Evolutionary conservation across 768 basidiomycete genomes (phyloP).

Genomic region (Calocybe indica): DNA sequence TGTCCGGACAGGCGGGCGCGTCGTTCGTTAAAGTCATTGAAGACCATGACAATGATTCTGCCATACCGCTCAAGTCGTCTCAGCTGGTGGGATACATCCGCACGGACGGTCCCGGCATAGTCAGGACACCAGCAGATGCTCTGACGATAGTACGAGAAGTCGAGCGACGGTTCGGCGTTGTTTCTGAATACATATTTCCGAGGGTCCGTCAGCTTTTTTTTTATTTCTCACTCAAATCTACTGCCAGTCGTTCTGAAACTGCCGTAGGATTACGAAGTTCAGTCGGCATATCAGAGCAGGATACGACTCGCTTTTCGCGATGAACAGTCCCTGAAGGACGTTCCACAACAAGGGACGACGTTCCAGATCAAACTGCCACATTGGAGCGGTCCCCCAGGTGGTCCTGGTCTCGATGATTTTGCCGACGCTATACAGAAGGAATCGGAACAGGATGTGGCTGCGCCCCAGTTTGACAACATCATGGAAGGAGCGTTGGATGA

Average conservation of each 20-base stretch:
- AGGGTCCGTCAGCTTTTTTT: constrained; percentile 26
- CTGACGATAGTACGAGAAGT: constrained; percentile 46
- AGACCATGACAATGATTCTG: no score
- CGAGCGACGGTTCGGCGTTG: constrained; percentile 47
- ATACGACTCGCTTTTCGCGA: constrained; percentile 42
- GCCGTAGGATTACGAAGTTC: constrained; percentile 41
- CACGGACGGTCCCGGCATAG: constrained; percentile 32
- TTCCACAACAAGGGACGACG: constrained; percentile 16
- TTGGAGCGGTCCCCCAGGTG: constrained; percentile 17
- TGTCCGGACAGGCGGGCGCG: no score
- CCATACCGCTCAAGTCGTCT: no score
- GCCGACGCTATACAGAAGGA: constrained; percentile 3
- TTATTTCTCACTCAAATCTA: background rate
- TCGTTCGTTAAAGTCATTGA: no score
- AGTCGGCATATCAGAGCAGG: constrained; percentile 33
- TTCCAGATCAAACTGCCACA: constrained; percentile 21
- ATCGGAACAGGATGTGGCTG: background rate
- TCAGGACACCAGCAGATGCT: constrained; percentile 43
- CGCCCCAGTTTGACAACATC: constrained; percentile 3
- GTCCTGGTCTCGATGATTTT: constrained; percentile 31
- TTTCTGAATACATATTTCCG: constrained; percentile 35
- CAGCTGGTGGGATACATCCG: constrained; percentile 8
- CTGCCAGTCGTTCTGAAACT: background rate
- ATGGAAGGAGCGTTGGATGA: constrained; percentile 3
- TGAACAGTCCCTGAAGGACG: constrained; percentile 32